These are phyloP conservation scores for Metschnikowia matae DNA, from an alignment of 805 yeast species.

Conservation along the genomic window DNA sequence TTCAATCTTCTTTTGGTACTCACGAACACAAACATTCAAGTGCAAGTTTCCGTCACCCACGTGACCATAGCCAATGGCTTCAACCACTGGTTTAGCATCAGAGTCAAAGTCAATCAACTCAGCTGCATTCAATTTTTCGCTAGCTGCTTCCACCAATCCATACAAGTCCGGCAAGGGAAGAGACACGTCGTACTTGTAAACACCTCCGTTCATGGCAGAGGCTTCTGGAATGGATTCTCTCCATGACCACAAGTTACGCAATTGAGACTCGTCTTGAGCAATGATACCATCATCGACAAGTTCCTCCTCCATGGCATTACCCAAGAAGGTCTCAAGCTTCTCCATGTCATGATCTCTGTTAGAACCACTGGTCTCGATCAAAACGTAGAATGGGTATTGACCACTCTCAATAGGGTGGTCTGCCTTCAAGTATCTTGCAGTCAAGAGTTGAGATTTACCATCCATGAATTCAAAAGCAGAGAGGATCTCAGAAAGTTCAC, in stretches of 20 bases:
- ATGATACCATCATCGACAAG: slow-evolving; percentile 89
- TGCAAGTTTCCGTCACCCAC: slow-evolving; percentile 97
- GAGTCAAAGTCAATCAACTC: slow-evolving; percentile 58
- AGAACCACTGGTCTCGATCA: slow-evolving; percentile 96
- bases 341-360: slow-evolving; percentile 90
- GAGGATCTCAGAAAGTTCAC: slow-evolving; percentile 76
- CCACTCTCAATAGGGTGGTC: slow-evolving; percentile 75
- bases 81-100: slow-evolving; percentile 72
- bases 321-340: slow-evolving; percentile 81
- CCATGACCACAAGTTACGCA: slow-evolving; percentile 87
- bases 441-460: slow-evolving; percentile 57
- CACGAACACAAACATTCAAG: slow-evolving; percentile 85
- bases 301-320: slow-evolving; percentile 77
- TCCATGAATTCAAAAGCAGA: slow-evolving; percentile 97
- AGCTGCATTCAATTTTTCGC: slow-evolving; percentile 51
- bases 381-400: slow-evolving; percentile 81
- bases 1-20: slow-evolving; percentile 77
- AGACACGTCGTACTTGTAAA: slow-evolving; percentile 94
- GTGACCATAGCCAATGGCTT: slow-evolving; percentile 96
- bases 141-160: slow-evolving; percentile 75
- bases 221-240: slow-evolving; percentile 94
- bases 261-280: slow-evolving; percentile 91
- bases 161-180: slow-evolving; percentile 80
- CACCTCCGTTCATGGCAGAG: slow-evolving; percentile 81
- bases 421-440: slow-evolving; percentile 54